These are phyloP conservation scores for Luvunga scandens DNA, from an alignment of 345 rosid genomes.

Conservation along the genomic window DNA sequence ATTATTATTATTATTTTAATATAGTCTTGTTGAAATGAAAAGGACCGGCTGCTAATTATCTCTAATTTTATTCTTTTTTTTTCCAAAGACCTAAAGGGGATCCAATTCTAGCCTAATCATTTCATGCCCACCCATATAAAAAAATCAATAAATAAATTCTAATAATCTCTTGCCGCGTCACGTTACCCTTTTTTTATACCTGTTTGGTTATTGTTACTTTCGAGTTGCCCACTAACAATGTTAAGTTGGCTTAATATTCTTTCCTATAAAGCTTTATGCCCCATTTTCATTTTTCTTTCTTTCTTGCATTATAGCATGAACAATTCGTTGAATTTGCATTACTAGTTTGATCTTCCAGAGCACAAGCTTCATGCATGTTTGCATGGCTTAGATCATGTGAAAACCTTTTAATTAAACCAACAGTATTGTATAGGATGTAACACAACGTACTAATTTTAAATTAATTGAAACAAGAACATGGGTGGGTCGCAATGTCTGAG, in stretches of 20 bases:
- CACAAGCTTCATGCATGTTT: too few species aligned
- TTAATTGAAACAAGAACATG: background rate
- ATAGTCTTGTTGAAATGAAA: background rate
- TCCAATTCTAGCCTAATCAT: constrained; percentile 10
- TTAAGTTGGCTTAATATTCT: background rate
- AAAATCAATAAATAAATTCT: background rate
- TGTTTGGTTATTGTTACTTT: background rate
- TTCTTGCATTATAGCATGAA: too few species aligned
- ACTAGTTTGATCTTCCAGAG: too few species aligned
- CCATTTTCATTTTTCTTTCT: background rate
- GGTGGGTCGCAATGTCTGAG: background rate
- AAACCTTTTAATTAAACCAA: too few species aligned
- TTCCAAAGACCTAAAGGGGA: background rate
- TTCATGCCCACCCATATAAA: background rate
- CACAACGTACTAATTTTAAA: background rate
- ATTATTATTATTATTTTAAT: background rate
- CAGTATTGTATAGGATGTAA: too few species aligned
- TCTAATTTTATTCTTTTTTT: constrained; percentile 13
- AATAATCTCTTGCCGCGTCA: background rate
- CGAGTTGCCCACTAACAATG: background rate
- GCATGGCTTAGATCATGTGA: background rate
- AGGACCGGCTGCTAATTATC: constrained; percentile 5
- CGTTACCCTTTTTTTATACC: background rate
- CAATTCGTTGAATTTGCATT: background rate
- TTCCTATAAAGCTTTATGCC: background rate